Evolutionary conservation across 495 filamentous ascomycete species (phyloP), one percentile per base, ranked within the genome.

Genomic region (Hyphodiscus hymeniophilus): DNA sequence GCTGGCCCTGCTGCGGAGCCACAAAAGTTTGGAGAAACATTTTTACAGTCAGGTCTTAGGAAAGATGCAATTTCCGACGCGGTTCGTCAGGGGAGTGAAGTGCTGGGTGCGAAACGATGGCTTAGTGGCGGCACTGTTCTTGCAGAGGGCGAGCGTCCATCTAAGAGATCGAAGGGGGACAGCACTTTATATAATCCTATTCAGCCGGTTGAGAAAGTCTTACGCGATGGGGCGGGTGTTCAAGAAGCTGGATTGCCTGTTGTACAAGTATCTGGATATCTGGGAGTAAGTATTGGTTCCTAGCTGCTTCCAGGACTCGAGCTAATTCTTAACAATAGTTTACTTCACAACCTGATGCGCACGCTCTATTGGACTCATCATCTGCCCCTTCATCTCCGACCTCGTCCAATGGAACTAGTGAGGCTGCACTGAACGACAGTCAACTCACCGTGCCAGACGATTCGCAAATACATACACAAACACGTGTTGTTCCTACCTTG

Each of bases 371-470:
- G 10, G 3, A 2, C 7, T 43, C 42, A 26, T 10, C 35, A 3
- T 45, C 48, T 12, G 20, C 15, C 16, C 4, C 42, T 10, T 40
- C 38, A 23, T 52, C 54, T 13, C 48, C 45, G 2, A 16, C 34
- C 10, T 48, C 48, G 16, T 50, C 35, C 18, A 12, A 21, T 17
- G 32, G 11, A 21, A 38, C 35, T 15, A 47, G 33, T 10, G 12
- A 32, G 18, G 36, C 6, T 17, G 49, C n/a, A 16, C 15, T 55
- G 15, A 49, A 55, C 24, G 52, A 55, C 15, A 42, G 51, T 3
- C 59, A 56, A 22, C 22, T 53, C 22, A 56, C 52, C 22, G 45
- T 48, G 33, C 54, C 56, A 17, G 54, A 44, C n/a, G 45, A 48
- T 44, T 23, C 33, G 17, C n/a, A n/a, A n/a, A n/a, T n/a, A n/a